Percentiles rank a stretch among this genome's conserved stretches.
Conservation (phyloP, 148 eudicot species). For the Rhododendron griersonianum region DNA sequence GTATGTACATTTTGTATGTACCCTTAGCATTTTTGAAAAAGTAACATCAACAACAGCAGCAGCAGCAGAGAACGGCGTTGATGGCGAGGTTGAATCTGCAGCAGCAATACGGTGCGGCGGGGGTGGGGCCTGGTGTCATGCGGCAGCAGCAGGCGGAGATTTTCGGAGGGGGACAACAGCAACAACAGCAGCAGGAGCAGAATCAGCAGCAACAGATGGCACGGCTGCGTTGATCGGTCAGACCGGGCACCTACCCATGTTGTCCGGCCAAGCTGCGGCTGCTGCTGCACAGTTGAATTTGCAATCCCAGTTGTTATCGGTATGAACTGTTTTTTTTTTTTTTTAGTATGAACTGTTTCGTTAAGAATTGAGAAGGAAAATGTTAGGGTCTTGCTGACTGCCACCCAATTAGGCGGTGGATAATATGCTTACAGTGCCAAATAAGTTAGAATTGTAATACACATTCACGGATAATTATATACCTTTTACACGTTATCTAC, state of each 20-base stretch:
- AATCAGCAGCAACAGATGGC: slow-evolving; percentile 34
- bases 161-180: slow-evolving; percentile 50
- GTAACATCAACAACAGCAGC: slow-evolving; percentile 21
- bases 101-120: slow-evolving; percentile 24
- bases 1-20: too few species aligned
- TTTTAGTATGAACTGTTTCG: slow-evolving; percentile 33
- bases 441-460: background rate
- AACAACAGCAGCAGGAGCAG: slow-evolving; percentile 34
- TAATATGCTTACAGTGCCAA: background rate
- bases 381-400: background rate
- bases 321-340: slow-evolving; percentile 28
- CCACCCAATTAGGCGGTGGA: background rate
- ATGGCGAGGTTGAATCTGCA: slow-evolving; percentile 22
- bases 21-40: too few species aligned
- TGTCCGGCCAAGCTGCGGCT: slow-evolving; percentile 47
- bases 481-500: background rate
- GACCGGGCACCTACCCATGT: slow-evolving; percentile 49
- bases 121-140: slow-evolving; percentile 21
- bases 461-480: background rate
- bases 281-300: slow-evolving; percentile 52
- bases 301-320: slow-evolving; percentile 65
- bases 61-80: slow-evolving; percentile 27
- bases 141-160: slow-evolving; percentile 39
- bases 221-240: slow-evolving; percentile 40
- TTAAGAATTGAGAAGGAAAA: background rate